Base-by-base conservation (phyloP, 1,284 basidiomycete genomes). In the Apiotrichum akiyoshidainum region DNA sequence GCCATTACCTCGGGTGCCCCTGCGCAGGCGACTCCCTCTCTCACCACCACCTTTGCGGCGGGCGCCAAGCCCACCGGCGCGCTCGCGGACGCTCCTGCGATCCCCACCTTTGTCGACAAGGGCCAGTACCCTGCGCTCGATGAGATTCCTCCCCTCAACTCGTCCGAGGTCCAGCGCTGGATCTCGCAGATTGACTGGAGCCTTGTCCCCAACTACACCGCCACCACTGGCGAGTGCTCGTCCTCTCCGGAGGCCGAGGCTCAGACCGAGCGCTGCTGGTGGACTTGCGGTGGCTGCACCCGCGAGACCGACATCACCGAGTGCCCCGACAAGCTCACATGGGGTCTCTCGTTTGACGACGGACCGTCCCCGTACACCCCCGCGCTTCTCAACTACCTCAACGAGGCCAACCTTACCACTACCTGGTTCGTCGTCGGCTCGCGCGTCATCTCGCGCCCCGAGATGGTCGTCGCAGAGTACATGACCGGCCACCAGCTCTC, bases 241-340 rank as follows among this genome's bases (percentile, higher is more conserved):
- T 80, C 84, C 45, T 88, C 89, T 69, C 78, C 83, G 0, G 80
- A 73, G 2, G 85, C 86, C 8, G 83, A 83, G 10, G 76, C 80
- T 10, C 82, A 89, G 6, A 8, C 33, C n/a, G 78, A 78, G 14
- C 82, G 84, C 58, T 89, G 88, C 77, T 92, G 90, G 90, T 93
- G 90, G 90, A 90, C 89, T 10, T 92, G 90, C 72, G 84, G 86
- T 69, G 88, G 88, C 41, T 85, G 83, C 74, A 89, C 89, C 9
- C 83, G 88, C 17, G 81, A 79, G 34, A 84, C 84, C 13, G 89
- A 92, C 72, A 83, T 92, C 65, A 83, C 85, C 59, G 77, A 82
- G 22, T 96, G 93, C 78, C 89, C 90, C 1, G 83, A 85, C 69
- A 87, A 88, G 79, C 72, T 84, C n/a, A 55, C 45, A 22, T 54